Evolutionary conservation across 2,329 filamentous ascomycete genomes (phyloP), one percentile per base, ranked within the genome.

Genomic region (Calonectria hongkongensis): DNA sequence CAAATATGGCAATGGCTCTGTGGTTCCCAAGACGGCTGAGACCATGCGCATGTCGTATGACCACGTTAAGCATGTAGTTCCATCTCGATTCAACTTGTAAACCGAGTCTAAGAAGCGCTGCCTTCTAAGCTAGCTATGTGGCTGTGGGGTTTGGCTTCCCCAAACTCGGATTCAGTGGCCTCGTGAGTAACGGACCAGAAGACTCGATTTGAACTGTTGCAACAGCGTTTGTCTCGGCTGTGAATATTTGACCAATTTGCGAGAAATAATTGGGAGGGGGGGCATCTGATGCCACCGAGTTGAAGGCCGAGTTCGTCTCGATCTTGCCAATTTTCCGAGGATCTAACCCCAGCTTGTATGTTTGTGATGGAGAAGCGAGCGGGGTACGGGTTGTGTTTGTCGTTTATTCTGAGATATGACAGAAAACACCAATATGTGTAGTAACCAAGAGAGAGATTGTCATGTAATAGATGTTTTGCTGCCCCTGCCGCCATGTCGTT

Each of bases 121-220:
- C 16, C 60, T 41, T 68, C 58, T 62, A 66, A 43, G 47, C 48
- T 68, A 43, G 47, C 48, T 68, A 54, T 41, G 68, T 33, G 45
- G 48, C 16, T 30, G 67, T 62, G 65, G 71, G 45, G 66, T 68
- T 30, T 36, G n/a, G 43, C 33, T 39, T 45, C 66, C 33, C 33
- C 12, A n/a, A 60, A 33, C 50, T 41, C 25, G 62, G 54, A 45
- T 62, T 48, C 28, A 54, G 54, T n/a, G 70, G 68, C 60, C 73
- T 77, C 58, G 62, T 71, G 67, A 66, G 64, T 48, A 60, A 64
- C 45, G 39, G 48, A 33, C 27, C 66, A 45, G 39, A 28, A 50
- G 36, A 54, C n/a, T 18, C 21, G 39, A 30, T 30, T 65, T 70
- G n/a, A 21, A 25, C 39, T 43, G 6, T 25, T 21, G 64, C 28